Evolutionary conservation across 441 rosid genomes (phyloP).

Genomic region (Brassica balearica): DNA sequence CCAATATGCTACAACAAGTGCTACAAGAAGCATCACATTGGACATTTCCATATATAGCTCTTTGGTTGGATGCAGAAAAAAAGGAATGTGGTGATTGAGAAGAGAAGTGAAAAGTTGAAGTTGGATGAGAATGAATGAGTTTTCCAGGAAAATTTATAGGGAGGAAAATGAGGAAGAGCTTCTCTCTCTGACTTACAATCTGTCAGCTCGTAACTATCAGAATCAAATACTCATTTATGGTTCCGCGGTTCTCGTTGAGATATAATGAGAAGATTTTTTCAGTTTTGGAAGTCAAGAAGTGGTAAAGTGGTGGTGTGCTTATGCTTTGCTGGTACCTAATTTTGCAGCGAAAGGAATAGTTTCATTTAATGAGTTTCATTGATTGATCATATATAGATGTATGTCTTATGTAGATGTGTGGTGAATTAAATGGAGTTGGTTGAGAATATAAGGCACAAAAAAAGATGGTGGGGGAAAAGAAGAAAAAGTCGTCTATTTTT

Average conservation of each 20-base stretch:
- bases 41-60: slow-evolving; percentile 65
- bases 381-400: slow-evolving; percentile 30
- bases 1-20: slow-evolving; percentile 67
- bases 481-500: slow-evolving; percentile 28
- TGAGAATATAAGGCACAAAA: slow-evolving; percentile 39
- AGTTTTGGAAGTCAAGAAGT: slow-evolving; percentile 29
- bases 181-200: slow-evolving; percentile 22
- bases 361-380: slow-evolving; percentile 34
- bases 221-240: slow-evolving; percentile 37
- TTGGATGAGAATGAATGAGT: slow-evolving; percentile 21
- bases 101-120: slow-evolving; percentile 23
- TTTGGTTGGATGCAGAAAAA: neutral
- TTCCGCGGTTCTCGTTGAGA: slow-evolving; percentile 42
- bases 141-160: slow-evolving; percentile 20
- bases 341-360: slow-evolving; percentile 38
- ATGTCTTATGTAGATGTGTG: slow-evolving; percentile 18
- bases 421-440: slow-evolving; percentile 42
- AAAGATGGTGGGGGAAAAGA: slow-evolving; percentile 33
- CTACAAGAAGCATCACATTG: slow-evolving; percentile 62
- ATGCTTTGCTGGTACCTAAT: slow-evolving; percentile 41
- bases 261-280: slow-evolving; percentile 14
- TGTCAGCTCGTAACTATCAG: slow-evolving; percentile 20
- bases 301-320: slow-evolving; percentile 32
- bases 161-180: slow-evolving; percentile 20
- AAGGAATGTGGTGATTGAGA: slow-evolving; percentile 7